Conservation (phyloP, 2,329 filamentous ascomycete genomes). For the Pestalotiopsis sp. region DNA sequence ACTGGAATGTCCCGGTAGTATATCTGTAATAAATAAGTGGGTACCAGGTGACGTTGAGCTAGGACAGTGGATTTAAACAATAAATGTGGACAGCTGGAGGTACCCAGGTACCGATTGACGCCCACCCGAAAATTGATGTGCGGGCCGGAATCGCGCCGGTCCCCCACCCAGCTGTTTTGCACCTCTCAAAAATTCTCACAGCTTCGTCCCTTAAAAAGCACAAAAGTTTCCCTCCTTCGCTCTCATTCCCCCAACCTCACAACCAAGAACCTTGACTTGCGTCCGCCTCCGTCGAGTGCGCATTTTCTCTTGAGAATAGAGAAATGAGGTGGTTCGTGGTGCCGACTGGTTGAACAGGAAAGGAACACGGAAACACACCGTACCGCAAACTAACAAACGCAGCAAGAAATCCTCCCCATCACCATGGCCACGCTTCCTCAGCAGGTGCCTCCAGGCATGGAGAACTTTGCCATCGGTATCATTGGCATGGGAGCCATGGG, state of each 20-base stretch:
- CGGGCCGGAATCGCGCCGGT: conserved; percentile 6
- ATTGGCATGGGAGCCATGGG: conserved; percentile 99
- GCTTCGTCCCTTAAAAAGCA: not conserved
- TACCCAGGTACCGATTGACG: not conserved
- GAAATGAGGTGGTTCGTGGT: conserved; percentile 3
- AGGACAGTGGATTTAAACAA: too few relatives aligned
- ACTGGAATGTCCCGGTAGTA: too few relatives aligned
- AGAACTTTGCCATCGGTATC: conserved; percentile 80
- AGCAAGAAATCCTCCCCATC: not conserved
- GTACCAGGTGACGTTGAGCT: too few relatives aligned
- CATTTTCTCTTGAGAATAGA: conserved; percentile 1
- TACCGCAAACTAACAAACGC: not conserved
- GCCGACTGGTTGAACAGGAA: conserved; percentile 2
- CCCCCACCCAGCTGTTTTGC: not conserved
- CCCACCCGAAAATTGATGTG: not conserved
- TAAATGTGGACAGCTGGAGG: not conserved
- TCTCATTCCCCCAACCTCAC: not conserved
- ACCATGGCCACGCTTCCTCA: conserved; percentile 20
- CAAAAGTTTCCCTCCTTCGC: not conserved
- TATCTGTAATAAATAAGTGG: too few relatives aligned
- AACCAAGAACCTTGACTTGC: not conserved
- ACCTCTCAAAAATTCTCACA: not conserved
- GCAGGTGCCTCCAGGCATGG: conserved; percentile 51
- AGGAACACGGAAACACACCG: not conserved
- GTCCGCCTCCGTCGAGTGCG: not conserved